Base-by-base conservation (phyloP, 2,329 filamentous ascomycete genomes). In the Cladosporium sp. region DNA sequence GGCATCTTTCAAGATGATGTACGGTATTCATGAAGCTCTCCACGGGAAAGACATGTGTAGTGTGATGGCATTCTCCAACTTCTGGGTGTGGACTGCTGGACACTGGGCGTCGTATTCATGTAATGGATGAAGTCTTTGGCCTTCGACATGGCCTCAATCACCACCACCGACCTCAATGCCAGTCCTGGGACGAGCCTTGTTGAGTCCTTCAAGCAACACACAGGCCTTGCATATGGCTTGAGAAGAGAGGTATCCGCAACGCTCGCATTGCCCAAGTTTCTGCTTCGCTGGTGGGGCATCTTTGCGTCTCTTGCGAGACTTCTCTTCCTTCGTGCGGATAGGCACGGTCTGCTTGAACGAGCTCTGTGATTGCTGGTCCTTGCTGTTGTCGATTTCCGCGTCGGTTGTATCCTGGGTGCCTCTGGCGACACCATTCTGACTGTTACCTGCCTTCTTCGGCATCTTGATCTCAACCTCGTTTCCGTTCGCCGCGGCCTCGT, bases 141-240 rank as follows among this genome's bases (percentile, higher is more conserved):
- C 9, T 27, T 27, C 5, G 4, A 4, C 4, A 27, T 9, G 16
- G 13, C 7, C 39, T 50, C 47, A 43, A 15, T 43, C 38, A 32
- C 48, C 39, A 13, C 38, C n/a, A 5, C 53, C 63, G 36, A 71
- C 59, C 20, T 65, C 65, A 36, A 73, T 67, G 19, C 60, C 62
- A 4, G 63, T 67, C 43, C 70, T 72, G 0, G 76, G 74, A 9
- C 74, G 59, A 54, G 74, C 80, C 62, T 93, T 96, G 66, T 98
- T 98, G 41, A 98, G 69, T 0, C 86, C 88, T 60, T 97, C 91
- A 2, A 98, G 78, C 38, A 98, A 73, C 54, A 84, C 85, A 66
- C 93, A 98, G 0, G 93, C 93, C 69, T 98, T 95, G 70, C 93
- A 98, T 33, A 96, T 81, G 25, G 82, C 80, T 68, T 98, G 93